Conservation (phyloP, 2,329 filamentous ascomycete genomes). For the Ophiostoma pallidulum region DNA sequence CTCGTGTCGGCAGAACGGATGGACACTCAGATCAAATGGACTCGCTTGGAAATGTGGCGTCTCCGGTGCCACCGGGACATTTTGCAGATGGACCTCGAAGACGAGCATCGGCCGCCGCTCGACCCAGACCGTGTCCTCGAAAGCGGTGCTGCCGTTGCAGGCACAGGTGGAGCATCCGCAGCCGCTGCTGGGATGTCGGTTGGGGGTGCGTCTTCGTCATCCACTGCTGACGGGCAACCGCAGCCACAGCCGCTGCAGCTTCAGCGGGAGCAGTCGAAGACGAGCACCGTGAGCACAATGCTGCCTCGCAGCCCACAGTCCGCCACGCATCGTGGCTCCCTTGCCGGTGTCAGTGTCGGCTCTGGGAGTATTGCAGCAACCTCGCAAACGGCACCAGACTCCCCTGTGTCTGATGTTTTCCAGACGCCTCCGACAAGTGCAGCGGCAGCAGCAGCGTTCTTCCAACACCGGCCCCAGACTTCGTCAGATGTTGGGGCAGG, state of each 20-base stretch:
- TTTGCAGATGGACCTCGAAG: conserved; percentile 72
- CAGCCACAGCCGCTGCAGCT: conserved; percentile 12
- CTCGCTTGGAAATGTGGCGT: conserved; percentile 87
- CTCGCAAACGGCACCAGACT: conserved; percentile 24
- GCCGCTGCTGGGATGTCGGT: neutral
- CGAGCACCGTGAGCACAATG: conserved; percentile 23
- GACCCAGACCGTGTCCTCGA: conserved; percentile 22
- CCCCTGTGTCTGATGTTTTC: conserved; percentile 36
- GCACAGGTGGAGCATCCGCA: conserved; percentile 6
- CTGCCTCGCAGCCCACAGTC: conserved; percentile 29
- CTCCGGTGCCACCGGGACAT: conserved; percentile 87
- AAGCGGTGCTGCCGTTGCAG: conserved; percentile 14
- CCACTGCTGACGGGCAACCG: neutral
- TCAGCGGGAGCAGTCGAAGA: conserved; percentile 23
- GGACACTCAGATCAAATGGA: conserved; percentile 85
- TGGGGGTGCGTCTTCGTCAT: neutral
- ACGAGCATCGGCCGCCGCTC: conserved; percentile 48
- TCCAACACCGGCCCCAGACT: conserved; percentile 28
- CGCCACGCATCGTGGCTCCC: conserved; percentile 24
- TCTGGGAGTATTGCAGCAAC: neutral
- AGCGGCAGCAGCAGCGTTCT: conserved; percentile 26
- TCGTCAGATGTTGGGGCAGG: conserved; percentile 34
- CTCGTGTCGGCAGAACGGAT: conserved; percentile 76
- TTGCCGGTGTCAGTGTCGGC: conserved; percentile 9
- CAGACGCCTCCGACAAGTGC: conserved; percentile 38